These are phyloP conservation scores for Ganoderma sinense DNA, from an alignment of 1,284 basidiomycete species.

Conservation along the genomic window DNA sequence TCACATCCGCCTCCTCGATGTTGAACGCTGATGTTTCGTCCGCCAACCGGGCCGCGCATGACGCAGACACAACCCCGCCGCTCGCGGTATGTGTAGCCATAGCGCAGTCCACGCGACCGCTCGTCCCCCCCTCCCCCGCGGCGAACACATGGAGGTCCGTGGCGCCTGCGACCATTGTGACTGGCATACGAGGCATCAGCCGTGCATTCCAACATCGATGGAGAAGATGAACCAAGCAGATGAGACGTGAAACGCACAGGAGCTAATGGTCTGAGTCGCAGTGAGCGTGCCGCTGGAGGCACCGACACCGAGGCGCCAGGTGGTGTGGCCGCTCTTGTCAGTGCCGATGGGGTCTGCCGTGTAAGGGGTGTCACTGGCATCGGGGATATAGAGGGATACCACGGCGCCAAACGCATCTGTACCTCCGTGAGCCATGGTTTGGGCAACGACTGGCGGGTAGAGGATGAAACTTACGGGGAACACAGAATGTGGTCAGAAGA, in stretches of 20 bases:
- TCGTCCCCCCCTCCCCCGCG: not conserved
- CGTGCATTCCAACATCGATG: not conserved
- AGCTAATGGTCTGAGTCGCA: conserved; percentile 34
- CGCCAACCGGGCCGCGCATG: not conserved
- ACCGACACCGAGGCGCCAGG: conserved; percentile 47
- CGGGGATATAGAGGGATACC: not conserved
- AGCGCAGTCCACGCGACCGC: not conserved
- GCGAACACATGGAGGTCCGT: conserved; percentile 19
- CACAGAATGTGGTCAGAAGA: not conserved
- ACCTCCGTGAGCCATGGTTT: not conserved
- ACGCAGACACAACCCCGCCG: not conserved
- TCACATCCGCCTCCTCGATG: not conserved
- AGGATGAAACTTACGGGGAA: not conserved
- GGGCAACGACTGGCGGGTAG: too few relatives aligned
- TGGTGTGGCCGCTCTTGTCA: conserved; percentile 39
- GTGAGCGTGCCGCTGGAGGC: conserved; percentile 39
- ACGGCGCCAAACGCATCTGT: not conserved
- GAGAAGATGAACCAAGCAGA: not conserved
- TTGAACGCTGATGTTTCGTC: not conserved
- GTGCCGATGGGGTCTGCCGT: not conserved
- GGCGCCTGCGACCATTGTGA: conserved; percentile 35
- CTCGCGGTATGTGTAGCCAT: not conserved
- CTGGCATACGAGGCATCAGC: conserved; percentile 23
- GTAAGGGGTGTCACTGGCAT: not conserved
- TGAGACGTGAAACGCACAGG: not conserved